phyloP scores from a whole-genome alignment of 169 alveolate species.

The Plasmodium gaboni region DNA sequence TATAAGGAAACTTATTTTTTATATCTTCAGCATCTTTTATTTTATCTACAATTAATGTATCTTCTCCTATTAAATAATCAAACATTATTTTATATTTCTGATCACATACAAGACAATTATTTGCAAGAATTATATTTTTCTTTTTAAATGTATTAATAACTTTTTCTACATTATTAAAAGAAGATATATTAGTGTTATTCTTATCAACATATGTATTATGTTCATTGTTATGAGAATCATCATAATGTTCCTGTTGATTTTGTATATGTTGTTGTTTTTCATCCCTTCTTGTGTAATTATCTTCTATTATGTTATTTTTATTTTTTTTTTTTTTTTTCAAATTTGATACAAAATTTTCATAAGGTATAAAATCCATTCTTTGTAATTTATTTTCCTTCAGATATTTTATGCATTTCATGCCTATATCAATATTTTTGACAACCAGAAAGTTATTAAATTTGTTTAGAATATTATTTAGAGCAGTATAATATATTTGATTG shows the following conservation, averaged over 20 bases:
- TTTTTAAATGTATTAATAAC: constrained; percentile 35
- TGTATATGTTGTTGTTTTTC: background rate
- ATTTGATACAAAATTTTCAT: constrained; percentile 56
- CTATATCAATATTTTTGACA: constrained; percentile 67
- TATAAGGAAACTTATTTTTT: constrained; percentile 20
- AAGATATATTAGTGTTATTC: background rate
- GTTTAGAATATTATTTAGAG: constrained; percentile 80
- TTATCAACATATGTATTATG: no score
- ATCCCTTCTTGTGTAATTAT: no score
- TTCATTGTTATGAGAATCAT: background rate
- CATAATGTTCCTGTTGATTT: background rate
- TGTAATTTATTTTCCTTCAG: constrained; percentile 75
- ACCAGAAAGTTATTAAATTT: constrained; percentile 78
- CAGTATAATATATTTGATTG: constrained; percentile 77
- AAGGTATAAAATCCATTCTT: constrained; percentile 81
- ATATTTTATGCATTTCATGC: constrained; percentile 76
- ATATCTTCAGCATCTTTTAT: constrained; percentile 60
- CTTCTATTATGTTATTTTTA: background rate
- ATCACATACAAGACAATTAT: constrained; percentile 56
- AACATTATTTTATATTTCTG: constrained; percentile 23
- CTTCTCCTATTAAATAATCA: constrained; percentile 42
- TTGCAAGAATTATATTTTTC: constrained; percentile 48
- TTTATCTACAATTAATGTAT: constrained; percentile 31
- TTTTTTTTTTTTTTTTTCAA: constrained; percentile 57
- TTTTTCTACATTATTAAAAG: constrained; percentile 3